Conservation (phyloP, 345 rosid genomes). For the Moricandia arvensis region DNA sequence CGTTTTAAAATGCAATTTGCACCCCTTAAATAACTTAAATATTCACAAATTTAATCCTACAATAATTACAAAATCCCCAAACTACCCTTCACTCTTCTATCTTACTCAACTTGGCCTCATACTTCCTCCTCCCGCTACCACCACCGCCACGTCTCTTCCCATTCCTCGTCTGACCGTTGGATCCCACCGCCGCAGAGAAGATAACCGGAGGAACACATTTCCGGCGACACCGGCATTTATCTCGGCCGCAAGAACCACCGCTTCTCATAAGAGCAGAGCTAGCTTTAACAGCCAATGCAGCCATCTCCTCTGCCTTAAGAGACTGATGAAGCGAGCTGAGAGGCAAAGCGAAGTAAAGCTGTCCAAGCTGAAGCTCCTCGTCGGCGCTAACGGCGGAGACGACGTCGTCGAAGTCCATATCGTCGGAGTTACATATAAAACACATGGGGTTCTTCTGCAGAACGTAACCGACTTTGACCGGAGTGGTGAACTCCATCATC, state of each 20-base stretch:
- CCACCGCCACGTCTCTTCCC: constrained; percentile 32
- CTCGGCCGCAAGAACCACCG: constrained; percentile 33
- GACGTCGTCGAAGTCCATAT: constrained; percentile 85
- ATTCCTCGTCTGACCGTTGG: background rate
- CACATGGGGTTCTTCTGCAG: constrained; percentile 51
- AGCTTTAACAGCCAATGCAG: constrained; percentile 98
- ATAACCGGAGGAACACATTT: constrained; percentile 40
- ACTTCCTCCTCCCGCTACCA: constrained; percentile 44
- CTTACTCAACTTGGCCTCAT: constrained; percentile 55
- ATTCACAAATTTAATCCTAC: constrained; percentile 34
- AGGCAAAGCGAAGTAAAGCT: constrained; percentile 81
- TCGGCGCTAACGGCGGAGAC: constrained; percentile 57
- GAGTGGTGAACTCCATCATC: constrained; percentile 67
- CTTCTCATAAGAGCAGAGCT: constrained; percentile 62
- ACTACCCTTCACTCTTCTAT: constrained; percentile 64
- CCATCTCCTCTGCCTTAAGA: constrained; percentile 82
- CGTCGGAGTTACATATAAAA: constrained; percentile 94
- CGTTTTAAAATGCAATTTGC: constrained; percentile 16
- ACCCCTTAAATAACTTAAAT: constrained; percentile 17
- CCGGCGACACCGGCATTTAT: constrained; percentile 50
- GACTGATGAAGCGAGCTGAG: constrained; percentile 53
- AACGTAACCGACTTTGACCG: constrained; percentile 71
- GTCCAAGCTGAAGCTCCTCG: constrained; percentile 79
- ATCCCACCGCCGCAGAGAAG: constrained; percentile 29
- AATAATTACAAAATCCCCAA: constrained; percentile 15